Base-by-base conservation (phyloP, 768 basidiomycete genomes). In the Pleurotus citrinopileatus region DNA sequence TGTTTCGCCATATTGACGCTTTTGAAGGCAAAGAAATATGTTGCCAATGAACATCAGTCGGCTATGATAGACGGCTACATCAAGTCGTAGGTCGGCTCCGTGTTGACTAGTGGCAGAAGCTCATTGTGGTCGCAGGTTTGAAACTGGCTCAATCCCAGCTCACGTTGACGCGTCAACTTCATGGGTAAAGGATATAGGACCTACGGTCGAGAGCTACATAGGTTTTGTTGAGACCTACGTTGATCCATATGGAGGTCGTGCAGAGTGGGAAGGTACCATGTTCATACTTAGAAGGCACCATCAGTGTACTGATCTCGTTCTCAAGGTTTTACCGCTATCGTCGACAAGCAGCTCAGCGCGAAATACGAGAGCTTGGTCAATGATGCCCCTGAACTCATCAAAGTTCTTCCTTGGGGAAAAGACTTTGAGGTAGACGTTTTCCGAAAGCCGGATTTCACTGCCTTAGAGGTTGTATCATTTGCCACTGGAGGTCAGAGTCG, bases 171-270 rank as follows among this genome's bases (percentile, higher is more conserved):
- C 80, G 0, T 91, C 89, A 0, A 79, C 70, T 25, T 74, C 83
- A 57, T 95, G 92, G 92, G 92, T 95, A 22, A 86, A 87, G 68
- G 92, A 95, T 63, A 71, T 90, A 19, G 88, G 91, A 0, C 92
- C 92, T 3, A 86, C 89, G 28, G 92, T 95, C 15, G 92, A 94
- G 68, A 88, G 83, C 26, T 93, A 94, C 67, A 84, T 94, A 54
- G 91, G 91, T 27, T 56, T 42, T 45, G 52, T 52, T 6, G 89
- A 91, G 75, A 91, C 87, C 1, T 91, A 91, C 56, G 86, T 93
- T 15, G 93, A 94, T 63, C 93, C 93, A 5, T 93, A 90, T 55
- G 93, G 92, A 29, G 87, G 81, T n/a, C 83, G 93, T 47, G 93
- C 93, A 0, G 93, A 94, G 67, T 94, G 92, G 92, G 91, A 94